Evolutionary conservation across 495 filamentous ascomycete genomes (phyloP).

Genomic region (Copromyces sp.): DNA sequence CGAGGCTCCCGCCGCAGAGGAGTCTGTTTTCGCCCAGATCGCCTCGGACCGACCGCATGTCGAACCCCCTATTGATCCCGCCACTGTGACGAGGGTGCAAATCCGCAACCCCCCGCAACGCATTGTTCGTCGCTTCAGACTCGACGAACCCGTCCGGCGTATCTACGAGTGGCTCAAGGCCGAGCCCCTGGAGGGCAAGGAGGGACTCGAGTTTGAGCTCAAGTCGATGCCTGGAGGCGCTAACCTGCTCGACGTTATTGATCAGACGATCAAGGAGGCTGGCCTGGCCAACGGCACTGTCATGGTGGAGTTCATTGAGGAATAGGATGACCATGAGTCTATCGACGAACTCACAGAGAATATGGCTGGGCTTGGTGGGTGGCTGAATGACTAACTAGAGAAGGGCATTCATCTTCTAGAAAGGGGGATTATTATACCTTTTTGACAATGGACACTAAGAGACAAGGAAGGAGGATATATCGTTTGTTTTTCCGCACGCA

Average conservation of each 20-base stretch:
- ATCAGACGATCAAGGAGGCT: conserved; percentile 66
- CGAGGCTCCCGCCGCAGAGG: conserved; percentile 10
- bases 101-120: conserved; percentile 75
- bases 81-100: conserved; percentile 76
- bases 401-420: not conserved
- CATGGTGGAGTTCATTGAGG: conserved; percentile 81
- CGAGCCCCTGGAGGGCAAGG: conserved; percentile 63
- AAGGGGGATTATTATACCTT: not conserved
- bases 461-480: not conserved
- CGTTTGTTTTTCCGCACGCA: not conserved
- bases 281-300: conserved; percentile 84
- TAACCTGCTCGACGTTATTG: conserved; percentile 67
- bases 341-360: not conserved
- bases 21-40: conserved; percentile 55
- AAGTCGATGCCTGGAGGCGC: conserved; percentile 58
- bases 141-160: conserved; percentile 69
- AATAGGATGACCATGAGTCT: conserved; percentile 20
- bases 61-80: conserved; percentile 61
- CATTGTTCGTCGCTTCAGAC: conserved; percentile 68
- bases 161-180: conserved; percentile 97
- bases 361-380: not conserved
- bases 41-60: conserved; percentile 59
- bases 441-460: not conserved
- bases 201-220: conserved; percentile 71
- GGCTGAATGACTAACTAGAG: not conserved